phyloP scores from a whole-genome alignment of 441 rosid genomes.

The Corymbia citriodora region DNA sequence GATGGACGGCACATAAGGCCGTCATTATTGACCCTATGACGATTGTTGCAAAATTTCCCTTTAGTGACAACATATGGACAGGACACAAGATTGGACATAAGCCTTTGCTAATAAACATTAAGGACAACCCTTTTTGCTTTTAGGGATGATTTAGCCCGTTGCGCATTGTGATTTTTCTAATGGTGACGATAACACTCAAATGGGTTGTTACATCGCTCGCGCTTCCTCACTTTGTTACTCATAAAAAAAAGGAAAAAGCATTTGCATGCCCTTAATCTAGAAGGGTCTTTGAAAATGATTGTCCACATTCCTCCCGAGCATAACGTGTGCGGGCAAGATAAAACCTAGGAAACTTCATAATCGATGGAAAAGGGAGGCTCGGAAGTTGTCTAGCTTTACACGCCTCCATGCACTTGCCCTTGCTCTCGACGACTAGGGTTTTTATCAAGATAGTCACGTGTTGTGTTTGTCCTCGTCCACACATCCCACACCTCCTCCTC shows the following conservation, averaged over 20 bases:
- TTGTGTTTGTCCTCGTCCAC: background rate
- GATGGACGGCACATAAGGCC: background rate
- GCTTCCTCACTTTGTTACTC: background rate
- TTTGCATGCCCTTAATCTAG: background rate
- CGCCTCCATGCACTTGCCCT: background rate
- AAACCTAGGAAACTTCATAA: background rate
- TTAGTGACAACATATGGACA: fast-evolving
- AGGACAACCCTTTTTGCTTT: background rate
- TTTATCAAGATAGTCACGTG: background rate
- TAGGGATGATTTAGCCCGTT: background rate
- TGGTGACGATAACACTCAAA: background rate
- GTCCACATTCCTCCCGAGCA: background rate
- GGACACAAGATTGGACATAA: background rate
- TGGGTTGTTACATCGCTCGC: background rate
- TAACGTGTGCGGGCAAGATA: background rate
- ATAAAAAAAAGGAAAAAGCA: background rate
- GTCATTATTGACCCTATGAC: fast-evolving
- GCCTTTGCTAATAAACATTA: background rate
- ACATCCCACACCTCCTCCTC: background rate
- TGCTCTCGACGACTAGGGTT: background rate
- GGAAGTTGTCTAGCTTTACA: background rate
- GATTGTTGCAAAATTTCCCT: background rate
- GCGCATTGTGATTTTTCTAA: background rate
- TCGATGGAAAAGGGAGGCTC: background rate
- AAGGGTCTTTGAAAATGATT: background rate